Evolutionary conservation across 768 basidiomycete species (phyloP), one percentile per base, ranked within the genome.

Genomic region (Tricholoma terreum): DNA sequence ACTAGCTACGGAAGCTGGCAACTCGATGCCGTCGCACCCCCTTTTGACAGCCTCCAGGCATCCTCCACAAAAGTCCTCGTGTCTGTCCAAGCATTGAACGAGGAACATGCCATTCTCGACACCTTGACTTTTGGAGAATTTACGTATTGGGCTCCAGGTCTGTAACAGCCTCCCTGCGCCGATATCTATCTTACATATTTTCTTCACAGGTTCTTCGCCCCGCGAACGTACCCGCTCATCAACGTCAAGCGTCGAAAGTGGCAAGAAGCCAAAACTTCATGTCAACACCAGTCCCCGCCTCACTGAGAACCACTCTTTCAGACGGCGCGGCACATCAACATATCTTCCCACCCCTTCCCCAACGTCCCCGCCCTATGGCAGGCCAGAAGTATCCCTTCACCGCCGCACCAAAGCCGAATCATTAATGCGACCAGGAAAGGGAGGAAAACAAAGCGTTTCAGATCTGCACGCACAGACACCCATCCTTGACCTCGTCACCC

Each of bases 121-220:
- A 80, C 84, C 0, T 78, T 86, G 55, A 80, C 81, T 12, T 88
- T 90, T 69, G 91, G 90, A 55, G 79, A 84, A 59, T 91, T 90
- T 70, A 79, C 80, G 33, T 91, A 87, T 64, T 82, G 77, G 75
- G 71, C 79, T 21, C 67, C 74, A 56, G 79, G 85, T 71, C 50
- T 59, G 58, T 70, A 58, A 48, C 61, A 38, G 56, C n/a, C 57
- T 52, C 42, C 54, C 15, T 55, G 22, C 43, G 8, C 58, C 40
- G 35, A 48, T 42, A 46, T 35, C 52, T 58, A 40, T 43, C n/a
- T 54, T 30, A 51, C 53, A n/a, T 36, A 52, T 12, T 22, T 6
- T 19, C 6, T 12, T 30, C 19, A 10, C 15, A 54, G 52, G 10
- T 43, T 42, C 52, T 24, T 54, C 52, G 1, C 43, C 27, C 14